These are phyloP conservation scores for Gossypium aridum DNA, from an alignment of 441 rosid genomes.

Conservation along the genomic window DNA sequence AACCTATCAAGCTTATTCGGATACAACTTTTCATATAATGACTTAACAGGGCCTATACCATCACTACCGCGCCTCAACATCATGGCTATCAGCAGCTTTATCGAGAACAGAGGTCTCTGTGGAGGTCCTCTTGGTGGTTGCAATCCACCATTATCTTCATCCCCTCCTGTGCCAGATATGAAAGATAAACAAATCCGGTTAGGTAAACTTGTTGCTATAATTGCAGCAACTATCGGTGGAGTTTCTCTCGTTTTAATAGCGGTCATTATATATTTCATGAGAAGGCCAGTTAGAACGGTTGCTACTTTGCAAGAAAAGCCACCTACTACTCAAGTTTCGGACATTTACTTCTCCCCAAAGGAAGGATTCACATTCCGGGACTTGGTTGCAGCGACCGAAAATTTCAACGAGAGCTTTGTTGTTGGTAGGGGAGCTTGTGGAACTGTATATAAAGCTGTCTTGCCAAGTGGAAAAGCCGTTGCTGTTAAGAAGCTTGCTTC, in stretches of 20 bases:
- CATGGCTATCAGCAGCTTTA: slow-evolving; percentile 47
- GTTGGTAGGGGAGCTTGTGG: slow-evolving; percentile 92
- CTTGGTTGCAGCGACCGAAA: slow-evolving; percentile 61
- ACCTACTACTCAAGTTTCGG: slow-evolving; percentile 35
- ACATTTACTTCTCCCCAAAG: slow-evolving; percentile 72
- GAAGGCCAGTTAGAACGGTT: slow-evolving; percentile 32
- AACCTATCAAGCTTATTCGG: slow-evolving; percentile 63
- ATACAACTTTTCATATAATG: slow-evolving; percentile 84
- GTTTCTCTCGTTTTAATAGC: slow-evolving; percentile 60
- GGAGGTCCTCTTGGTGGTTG: slow-evolving; percentile 57
- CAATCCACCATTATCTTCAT: slow-evolving; percentile 27
- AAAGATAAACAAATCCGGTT: slow-evolving; percentile 17
- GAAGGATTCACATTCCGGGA: slow-evolving; percentile 79
- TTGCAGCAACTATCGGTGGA: slow-evolving; percentile 65
- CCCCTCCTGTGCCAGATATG: slow-evolving; percentile 25
- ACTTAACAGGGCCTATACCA: slow-evolving; percentile 66
- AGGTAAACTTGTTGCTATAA: slow-evolving; percentile 57
- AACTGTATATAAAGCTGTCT: slow-evolving; percentile 73
- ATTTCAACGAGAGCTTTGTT: slow-evolving; percentile 61
- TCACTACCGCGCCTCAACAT: slow-evolving; percentile 39
- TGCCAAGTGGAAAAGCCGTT: slow-evolving; percentile 48
- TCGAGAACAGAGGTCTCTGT: slow-evolving; percentile 68
- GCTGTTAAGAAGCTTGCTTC: slow-evolving; percentile 87
- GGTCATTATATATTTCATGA: slow-evolving; percentile 53
- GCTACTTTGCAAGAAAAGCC: slow-evolving; percentile 43